These are phyloP conservation scores for Babesia bigemina DNA, from an alignment of 169 alveolate species.

Conservation along the genomic window DNA sequence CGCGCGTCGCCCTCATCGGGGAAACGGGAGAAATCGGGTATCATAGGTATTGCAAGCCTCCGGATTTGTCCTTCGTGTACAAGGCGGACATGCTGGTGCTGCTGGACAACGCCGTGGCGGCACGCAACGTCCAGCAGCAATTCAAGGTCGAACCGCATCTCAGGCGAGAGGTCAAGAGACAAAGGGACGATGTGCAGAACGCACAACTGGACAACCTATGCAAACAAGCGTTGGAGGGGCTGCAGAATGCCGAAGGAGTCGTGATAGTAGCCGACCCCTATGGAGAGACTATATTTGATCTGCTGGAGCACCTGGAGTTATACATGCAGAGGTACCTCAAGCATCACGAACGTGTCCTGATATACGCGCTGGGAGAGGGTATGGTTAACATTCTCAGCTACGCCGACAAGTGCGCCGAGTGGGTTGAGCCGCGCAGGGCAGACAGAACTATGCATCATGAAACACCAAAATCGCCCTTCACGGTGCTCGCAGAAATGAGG, in stretches of 20 bases:
- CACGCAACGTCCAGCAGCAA: not conserved
- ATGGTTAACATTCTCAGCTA: slow-evolving; percentile 43
- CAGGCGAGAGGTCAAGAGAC: not conserved
- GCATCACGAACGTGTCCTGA: slow-evolving; percentile 10
- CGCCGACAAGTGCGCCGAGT: slow-evolving; percentile 62
- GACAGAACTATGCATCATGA: slow-evolving; percentile 55
- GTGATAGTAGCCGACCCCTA: slow-evolving; percentile 43
- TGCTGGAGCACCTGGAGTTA: slow-evolving; percentile 29
- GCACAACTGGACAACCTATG: slow-evolving; percentile 13
- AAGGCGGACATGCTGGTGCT: slow-evolving; percentile 5
- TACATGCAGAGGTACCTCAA: not conserved
- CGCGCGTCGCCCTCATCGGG: slow-evolving; percentile 26
- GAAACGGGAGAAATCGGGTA: slow-evolving; percentile 16
- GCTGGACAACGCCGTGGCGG: slow-evolving; percentile 26
- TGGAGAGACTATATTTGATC: slow-evolving; percentile 26
- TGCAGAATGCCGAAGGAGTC: slow-evolving; percentile 29
- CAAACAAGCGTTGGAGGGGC: slow-evolving; percentile 3
- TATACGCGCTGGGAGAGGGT: slow-evolving; percentile 55
- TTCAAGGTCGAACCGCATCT: not conserved
- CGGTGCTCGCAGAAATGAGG: slow-evolving; percentile 31
- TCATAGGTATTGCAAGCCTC: slow-evolving; percentile 28
- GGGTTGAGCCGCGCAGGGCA: slow-evolving; percentile 41
- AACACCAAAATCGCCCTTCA: slow-evolving; percentile 43
- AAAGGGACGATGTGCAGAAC: not conserved
- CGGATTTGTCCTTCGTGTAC: slow-evolving; percentile 8